These are phyloP conservation scores for Spatholobus suberectus DNA, from an alignment of 306 rosid genomes.

Conservation along the genomic window DNA sequence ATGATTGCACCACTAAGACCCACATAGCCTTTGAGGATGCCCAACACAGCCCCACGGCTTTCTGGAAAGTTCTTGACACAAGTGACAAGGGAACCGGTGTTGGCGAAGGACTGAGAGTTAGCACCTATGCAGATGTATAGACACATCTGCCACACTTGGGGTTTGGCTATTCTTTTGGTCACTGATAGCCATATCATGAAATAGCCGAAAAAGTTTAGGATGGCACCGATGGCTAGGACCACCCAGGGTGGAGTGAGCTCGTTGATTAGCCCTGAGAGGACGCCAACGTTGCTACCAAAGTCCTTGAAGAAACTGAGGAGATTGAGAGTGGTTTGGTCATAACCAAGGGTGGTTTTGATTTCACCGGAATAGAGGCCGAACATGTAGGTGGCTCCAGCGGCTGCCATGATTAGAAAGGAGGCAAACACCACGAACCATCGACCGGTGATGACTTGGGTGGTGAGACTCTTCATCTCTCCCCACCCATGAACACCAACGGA, in stretches of 20 bases:
- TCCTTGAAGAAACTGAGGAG: constrained; percentile 87
- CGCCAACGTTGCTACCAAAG: constrained; percentile 75
- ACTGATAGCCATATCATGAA: constrained; percentile 85
- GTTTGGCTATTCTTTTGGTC: constrained; percentile 48
- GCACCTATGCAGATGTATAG: constrained; percentile 73
- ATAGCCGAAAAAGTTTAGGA: constrained; percentile 71
- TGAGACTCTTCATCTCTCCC: constrained; percentile 49
- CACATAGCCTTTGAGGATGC: constrained; percentile 66
- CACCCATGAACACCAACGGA: constrained; percentile 21
- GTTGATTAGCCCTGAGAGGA: constrained; percentile 75
- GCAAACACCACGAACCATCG: constrained; percentile 84
- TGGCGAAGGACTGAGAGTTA: constrained; percentile 71
- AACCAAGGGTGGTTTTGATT: constrained; percentile 62
- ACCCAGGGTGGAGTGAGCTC: constrained; percentile 82
- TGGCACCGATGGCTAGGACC: constrained; percentile 54
- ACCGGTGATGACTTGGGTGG: constrained; percentile 59
- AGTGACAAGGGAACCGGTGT: constrained; percentile 76
- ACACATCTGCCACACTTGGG: constrained; percentile 74
- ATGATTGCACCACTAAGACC: constrained; percentile 84
- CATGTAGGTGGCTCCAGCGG: constrained; percentile 87
- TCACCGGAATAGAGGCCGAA: constrained; percentile 74
- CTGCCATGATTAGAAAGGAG: constrained; percentile 76
- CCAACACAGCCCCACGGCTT: constrained; percentile 67
- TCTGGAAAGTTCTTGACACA: constrained; percentile 78
- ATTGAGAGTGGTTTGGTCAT: constrained; percentile 84